Evolutionary conservation across 1,284 basidiomycete species (phyloP), one percentile per base, ranked within the genome.

Genomic region (Abortiporus biennis): DNA sequence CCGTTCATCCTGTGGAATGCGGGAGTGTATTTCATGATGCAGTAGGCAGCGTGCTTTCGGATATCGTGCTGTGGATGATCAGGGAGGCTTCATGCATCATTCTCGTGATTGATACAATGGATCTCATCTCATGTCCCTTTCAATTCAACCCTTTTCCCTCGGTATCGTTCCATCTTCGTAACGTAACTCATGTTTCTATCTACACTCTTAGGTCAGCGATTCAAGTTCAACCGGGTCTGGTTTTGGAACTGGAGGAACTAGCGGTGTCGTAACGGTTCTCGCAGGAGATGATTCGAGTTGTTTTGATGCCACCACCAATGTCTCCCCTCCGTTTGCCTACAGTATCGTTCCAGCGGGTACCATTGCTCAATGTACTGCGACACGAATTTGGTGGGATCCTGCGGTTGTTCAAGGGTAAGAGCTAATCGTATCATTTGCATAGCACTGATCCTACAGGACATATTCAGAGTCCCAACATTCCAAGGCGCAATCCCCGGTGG

Each of bases 401-500:
- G 47, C 61, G 3, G 59, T 55, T 12, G 72, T 78, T 1, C 61
- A 76, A 59, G 80, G 82, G 83, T 84, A 54, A 38, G 68, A 54
- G 9, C 31, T 13, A 36, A n/a, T n/a, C 4, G 16, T 36, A 36
- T 16, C 22, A 11, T 23, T 15, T 17, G 24, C 12, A 31, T 36
- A 4, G 4, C 19, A 40, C 43, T 3, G 32, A 5, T 19, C 35
- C 13, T n/a, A 38, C 27, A 38, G 30, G 21, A 17, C 20, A 36
- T 13, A n/a, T 40, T 30, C 45, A 82, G 82, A 8, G 71, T 56
- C 2, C 70, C 77, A 2, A 70, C 61, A 23, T 83, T 89, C 57
- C 66, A 78, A 31, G 85, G 84, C 6, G 66, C 88, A 32, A 88
- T 90, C 24, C 87, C 86, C 1, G 86, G 85, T 2, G 86, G 86